Evolutionary conservation across 1,284 basidiomycete species (phyloP).

Genomic region (Fomitopsis schrenkii): DNA sequence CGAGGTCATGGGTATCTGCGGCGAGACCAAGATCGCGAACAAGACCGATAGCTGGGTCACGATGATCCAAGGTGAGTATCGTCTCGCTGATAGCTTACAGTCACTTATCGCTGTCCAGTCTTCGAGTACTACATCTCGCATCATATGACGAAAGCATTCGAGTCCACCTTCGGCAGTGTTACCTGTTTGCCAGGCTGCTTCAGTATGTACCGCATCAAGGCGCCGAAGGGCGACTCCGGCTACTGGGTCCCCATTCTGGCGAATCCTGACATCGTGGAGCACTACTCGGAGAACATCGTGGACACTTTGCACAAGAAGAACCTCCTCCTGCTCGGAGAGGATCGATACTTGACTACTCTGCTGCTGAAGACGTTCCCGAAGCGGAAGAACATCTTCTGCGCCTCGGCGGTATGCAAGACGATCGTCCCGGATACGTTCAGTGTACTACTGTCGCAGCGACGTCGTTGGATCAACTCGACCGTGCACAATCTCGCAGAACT

Average conservation of each 20-base stretch:
- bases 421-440: conserved; percentile 95
- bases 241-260: conserved; percentile 99
- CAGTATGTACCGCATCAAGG: conserved; percentile 99
- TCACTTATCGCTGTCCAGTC: conserved; percentile 46
- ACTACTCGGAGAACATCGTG: conserved; percentile 97
- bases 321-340: conserved; percentile 93
- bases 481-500: conserved; percentile 97
- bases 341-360: conserved; percentile 95
- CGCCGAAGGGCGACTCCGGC: conserved; percentile 86
- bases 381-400: conserved; percentile 98
- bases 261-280: conserved; percentile 95
- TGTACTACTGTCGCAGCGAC: conserved; percentile 91
- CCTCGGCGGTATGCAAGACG: conserved; percentile 97
- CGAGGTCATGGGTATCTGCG: conserved; percentile 98
- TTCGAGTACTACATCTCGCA: conserved; percentile 99
- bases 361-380: conserved; percentile 99
- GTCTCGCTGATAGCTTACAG: neutral
- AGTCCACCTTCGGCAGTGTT: conserved; percentile 99
- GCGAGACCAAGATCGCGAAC: conserved; percentile 99
- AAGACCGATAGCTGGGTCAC: conserved; percentile 98
- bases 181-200: conserved; percentile 99
- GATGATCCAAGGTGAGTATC: conserved; percentile 88
- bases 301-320: conserved; percentile 99
- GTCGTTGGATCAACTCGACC: conserved; percentile 99
- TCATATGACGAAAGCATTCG: conserved; percentile 98